Base-by-base conservation (phyloP, 192 early-diverging fungal species). In the Pilobolus umbonatus region DNA sequence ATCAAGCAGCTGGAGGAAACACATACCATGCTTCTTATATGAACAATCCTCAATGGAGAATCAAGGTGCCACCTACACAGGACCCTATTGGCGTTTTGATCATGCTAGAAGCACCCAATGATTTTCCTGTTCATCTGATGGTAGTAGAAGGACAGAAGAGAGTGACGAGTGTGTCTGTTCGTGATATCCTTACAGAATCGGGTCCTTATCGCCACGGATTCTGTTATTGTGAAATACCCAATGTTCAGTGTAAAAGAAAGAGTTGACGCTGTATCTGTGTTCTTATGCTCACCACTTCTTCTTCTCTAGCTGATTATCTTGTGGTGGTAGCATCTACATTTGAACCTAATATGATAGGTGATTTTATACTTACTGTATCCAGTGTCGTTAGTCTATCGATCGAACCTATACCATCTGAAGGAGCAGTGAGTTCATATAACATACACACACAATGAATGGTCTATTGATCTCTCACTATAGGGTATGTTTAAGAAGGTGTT, bases 321-420 rank as follows among this genome's bases (percentile, higher is more conserved):
- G 90, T 87, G 12, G 65, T 92, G 0, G 76, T 94, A 6, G 82
- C 76, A 1, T 94, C 90, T 55, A 90, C 91, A 1, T 91, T 82
- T 72, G 82, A 91, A 60, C 80, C 90, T 1, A 78, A 77, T 1
- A 68, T 83, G 59, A 66, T 84, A 50, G 88, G 85, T 36, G 73
- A 77, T 34, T 94, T 85, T 65, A 75, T 78, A 47, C 68, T 94
- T 15, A 81, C 83, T 4, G 69, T 89, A 12, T 74, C 77, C 34
- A 77, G 83, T 21, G 78, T 76, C 44, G 42, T 62, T 12, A 65
- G 71, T 8, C 79, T 89, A 39, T 55, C 58, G 7, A 30, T 86
- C 4, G 65, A 74, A 10, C 59, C 80, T 5, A 85, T 92, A 57
- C 82, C 90, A 10, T 61, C 75, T 38, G 90, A 92, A 67, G 90